Base-by-base conservation (phyloP, 441 rosid genomes). In the Biscutella auriculata region DNA sequence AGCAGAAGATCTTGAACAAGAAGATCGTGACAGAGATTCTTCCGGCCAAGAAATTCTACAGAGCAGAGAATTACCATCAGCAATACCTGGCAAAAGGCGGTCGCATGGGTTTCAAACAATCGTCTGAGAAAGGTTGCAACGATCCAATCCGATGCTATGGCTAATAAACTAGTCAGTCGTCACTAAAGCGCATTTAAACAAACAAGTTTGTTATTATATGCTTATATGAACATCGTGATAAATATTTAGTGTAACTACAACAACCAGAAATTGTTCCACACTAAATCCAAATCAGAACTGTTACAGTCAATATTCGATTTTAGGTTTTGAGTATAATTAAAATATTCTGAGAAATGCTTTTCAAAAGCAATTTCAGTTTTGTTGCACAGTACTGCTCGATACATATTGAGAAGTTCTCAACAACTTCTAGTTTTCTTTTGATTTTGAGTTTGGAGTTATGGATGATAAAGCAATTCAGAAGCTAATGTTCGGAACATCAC, bases 111-210 rank as follows among this genome's bases (percentile, higher is more conserved):
- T 10, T 19, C 5, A 79, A 76, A 42, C 91, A 81, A 30, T 84
- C 82, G 4, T 75, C 81, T 30, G 66, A 61, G 39, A 79, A 84
- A 69, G 81, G 85, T 44, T 82, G 91, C 76, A 76, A 52, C 9
- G 87, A 79, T 60, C 87, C 87, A 11, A 82, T 84, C 77, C 67
- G 81, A 47, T 84, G 87, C 66, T 77, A 83, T 45, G 87, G 84
- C 29, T 83, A 68, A 81, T 57, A 13, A 6, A 40, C 6, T 32
- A 19, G 8, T 47, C 14, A 40, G 21, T 17, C 42, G 28, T 26
- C 47, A 3, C 42, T 45, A 4, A 30, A 62, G 62, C 34, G 45
- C 49, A 43, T 51, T 10, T 21, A 35, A 35, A 8, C 3, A 43
- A 60, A 61, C 9, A 51, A 53, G 45, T 23, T 53, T 9, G 45